These are phyloP conservation scores for Epichloe scottii DNA, from an alignment of 2,329 filamentous ascomycete genomes.

Conservation along the genomic window DNA sequence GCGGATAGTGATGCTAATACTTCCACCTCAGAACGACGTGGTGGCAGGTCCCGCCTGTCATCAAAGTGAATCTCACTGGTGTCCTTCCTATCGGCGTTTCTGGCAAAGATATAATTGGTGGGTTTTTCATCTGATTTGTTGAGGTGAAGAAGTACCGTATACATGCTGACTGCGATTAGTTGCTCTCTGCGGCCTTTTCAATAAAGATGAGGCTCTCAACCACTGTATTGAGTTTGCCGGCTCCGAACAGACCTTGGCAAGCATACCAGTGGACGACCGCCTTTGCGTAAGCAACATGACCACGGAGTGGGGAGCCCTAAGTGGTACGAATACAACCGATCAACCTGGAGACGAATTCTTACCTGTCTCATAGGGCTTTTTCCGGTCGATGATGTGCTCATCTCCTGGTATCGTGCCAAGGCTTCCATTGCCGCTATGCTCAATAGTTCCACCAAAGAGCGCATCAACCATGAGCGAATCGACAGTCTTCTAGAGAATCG, in stretches of 20 bases:
- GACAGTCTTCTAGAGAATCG: conserved; percentile 59
- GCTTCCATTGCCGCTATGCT: conserved; percentile 58
- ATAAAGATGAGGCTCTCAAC: conserved; percentile 83
- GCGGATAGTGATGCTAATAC: not conserved
- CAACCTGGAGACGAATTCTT: not conserved
- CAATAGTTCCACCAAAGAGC: conserved; percentile 31
- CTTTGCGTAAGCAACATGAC: conserved; percentile 59
- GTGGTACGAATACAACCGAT: too few relatives aligned
- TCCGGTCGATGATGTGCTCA: conserved; percentile 62
- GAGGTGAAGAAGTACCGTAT: conserved; percentile 26
- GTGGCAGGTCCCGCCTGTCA: conserved; percentile 81
- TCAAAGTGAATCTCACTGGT: conserved; percentile 67
- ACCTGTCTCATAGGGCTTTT: conserved; percentile 31
- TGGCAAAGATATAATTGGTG: too few relatives aligned
- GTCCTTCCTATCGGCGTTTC: conserved; percentile 59
- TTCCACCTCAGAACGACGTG: conserved; percentile 48
- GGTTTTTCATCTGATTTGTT: too few relatives aligned
- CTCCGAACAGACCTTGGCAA: conserved; percentile 61
- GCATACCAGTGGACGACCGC: conserved; percentile 62
- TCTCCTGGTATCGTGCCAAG: conserved; percentile 64
- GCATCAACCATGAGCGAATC: conserved; percentile 61
- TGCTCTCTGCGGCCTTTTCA: conserved; percentile 74
- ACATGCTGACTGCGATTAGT: conserved; percentile 46
- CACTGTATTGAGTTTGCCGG: conserved; percentile 83
- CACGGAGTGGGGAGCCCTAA: conserved; percentile 65